Evolutionary conservation across 768 basidiomycete species (phyloP).

Genomic region (Lyophyllum decastes): DNA sequence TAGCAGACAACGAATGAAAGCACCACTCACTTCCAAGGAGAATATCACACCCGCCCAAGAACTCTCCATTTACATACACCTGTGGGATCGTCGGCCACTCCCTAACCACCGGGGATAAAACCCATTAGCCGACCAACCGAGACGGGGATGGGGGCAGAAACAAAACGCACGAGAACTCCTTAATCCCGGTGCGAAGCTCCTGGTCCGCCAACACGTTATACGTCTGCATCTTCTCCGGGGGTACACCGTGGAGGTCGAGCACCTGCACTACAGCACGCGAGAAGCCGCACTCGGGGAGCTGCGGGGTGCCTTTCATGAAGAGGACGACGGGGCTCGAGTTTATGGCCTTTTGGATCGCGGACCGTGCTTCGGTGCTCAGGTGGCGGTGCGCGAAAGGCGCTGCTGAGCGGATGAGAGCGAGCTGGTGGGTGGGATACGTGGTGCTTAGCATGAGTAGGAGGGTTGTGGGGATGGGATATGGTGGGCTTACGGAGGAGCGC

Average conservation of each 20-base stretch:
- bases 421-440: constrained; percentile 20
- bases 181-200: constrained; percentile 84
- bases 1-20: constrained; percentile 7
- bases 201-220: constrained; percentile 89
- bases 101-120: constrained; percentile 39
- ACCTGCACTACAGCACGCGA: constrained; percentile 93
- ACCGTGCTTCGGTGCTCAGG: constrained; percentile 62
- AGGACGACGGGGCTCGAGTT: constrained; percentile 79
- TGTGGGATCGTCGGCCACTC: constrained; percentile 99
- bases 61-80: constrained; percentile 92
- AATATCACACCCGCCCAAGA: constrained; percentile 97
- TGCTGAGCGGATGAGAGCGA: constrained; percentile 31
- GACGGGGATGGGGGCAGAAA: too few species aligned
- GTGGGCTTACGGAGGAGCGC: constrained; percentile 43
- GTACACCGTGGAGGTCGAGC: constrained; percentile 81
- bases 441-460: constrained; percentile 2
- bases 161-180: constrained; percentile 91
- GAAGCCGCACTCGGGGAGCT: constrained; percentile 90
- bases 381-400: constrained; percentile 36
- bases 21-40: constrained; percentile 76
- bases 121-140: background rate
- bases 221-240: constrained; percentile 78
- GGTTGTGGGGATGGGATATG: background rate
- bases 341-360: constrained; percentile 74
- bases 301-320: constrained; percentile 97